phyloP scores from a whole-genome alignment of 345 rosid species.

The Brassica incana region DNA sequence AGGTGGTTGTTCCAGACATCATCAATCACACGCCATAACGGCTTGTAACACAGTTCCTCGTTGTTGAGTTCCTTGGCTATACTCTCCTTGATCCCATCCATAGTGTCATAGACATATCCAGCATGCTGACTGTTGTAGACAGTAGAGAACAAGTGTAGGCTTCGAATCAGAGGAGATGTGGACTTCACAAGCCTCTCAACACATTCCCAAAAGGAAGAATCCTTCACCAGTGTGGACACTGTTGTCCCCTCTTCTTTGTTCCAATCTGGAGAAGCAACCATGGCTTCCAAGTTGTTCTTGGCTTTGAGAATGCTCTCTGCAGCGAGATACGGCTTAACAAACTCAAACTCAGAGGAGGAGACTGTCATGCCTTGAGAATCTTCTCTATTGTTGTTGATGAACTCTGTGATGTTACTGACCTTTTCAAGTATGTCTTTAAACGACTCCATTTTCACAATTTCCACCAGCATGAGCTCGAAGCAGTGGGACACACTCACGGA shows the following conservation, averaged over 20 bases:
- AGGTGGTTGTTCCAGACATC: slow-evolving; percentile 57
- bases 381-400: slow-evolving; percentile 37
- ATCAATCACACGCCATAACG: slow-evolving; percentile 58
- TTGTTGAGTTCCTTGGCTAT: slow-evolving; percentile 39
- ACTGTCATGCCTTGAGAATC: slow-evolving; percentile 13
- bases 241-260: slow-evolving; percentile 37
- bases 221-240: slow-evolving; percentile 40
- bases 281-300: slow-evolving; percentile 45
- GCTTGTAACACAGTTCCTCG: slow-evolving; percentile 38
- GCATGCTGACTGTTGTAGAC: slow-evolving; percentile 40
- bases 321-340: slow-evolving; percentile 44
- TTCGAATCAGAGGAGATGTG: slow-evolving; percentile 48
- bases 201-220: slow-evolving; percentile 50
- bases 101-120: slow-evolving; percentile 65
- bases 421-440: slow-evolving; percentile 37
- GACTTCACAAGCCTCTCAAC: slow-evolving; percentile 49
- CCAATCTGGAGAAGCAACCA: slow-evolving; percentile 53
- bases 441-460: slow-evolving; percentile 34
- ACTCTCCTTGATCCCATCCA: slow-evolving; percentile 61
- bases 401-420: not conserved
- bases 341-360: slow-evolving; percentile 44
- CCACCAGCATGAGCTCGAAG: slow-evolving; percentile 55
- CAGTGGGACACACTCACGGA: slow-evolving; percentile 56
- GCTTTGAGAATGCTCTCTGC: slow-evolving; percentile 47
- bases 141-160: slow-evolving; percentile 39